These are phyloP conservation scores for Acacia confusa DNA, from an alignment of 306 rosid species.

Conservation along the genomic window DNA sequence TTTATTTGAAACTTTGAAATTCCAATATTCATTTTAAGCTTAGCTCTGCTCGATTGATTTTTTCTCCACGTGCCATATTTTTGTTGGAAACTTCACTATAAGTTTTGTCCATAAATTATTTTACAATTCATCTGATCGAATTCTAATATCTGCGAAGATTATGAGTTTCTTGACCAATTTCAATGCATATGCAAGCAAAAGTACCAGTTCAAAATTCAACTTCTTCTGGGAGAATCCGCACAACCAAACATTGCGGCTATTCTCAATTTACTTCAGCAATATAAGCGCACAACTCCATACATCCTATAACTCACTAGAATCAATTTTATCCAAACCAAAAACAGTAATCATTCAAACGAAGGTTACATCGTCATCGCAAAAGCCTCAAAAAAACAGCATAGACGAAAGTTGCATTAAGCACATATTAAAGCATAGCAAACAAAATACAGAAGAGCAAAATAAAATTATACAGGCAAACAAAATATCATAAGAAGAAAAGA, in stretches of 20 bases:
- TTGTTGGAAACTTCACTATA: neutral
- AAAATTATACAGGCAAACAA: neutral
- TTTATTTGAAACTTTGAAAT: neutral
- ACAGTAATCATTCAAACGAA: neutral
- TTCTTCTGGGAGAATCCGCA: neutral
- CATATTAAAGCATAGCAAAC: neutral
- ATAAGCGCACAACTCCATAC: constrained; percentile 14
- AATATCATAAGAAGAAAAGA: neutral
- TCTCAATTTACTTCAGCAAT: constrained; percentile 13
- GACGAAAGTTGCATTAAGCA: neutral
- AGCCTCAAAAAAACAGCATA: neutral
- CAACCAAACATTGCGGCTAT: neutral
- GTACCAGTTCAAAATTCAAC: neutral
- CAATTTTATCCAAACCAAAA: neutral
- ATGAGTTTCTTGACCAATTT: constrained; percentile 11
- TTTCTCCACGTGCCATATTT: neutral
- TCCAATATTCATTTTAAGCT: neutral
- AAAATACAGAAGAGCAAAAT: neutral
- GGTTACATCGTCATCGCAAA: neutral
- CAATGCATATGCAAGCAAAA: neutral
- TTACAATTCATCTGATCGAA: constrained; percentile 2
- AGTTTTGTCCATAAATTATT: neutral
- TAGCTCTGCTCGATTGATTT: neutral
- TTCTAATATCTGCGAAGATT: neutral
- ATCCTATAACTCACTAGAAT: constrained; percentile 35